Conservation (phyloP, 164 flowering plant species). For the Aristolochia fimbriata region DNA sequence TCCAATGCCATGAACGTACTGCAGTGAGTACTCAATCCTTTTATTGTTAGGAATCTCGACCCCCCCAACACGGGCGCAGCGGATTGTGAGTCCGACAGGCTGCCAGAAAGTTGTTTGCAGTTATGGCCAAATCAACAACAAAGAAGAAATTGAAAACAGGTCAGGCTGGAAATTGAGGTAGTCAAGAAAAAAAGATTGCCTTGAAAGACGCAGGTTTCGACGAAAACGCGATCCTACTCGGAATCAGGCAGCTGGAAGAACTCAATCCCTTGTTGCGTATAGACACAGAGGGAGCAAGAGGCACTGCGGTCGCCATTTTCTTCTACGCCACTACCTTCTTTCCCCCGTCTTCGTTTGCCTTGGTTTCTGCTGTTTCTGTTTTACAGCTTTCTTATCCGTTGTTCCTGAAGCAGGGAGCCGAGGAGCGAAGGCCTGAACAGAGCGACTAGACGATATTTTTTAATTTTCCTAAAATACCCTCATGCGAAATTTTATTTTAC, state of each 20-base stretch:
- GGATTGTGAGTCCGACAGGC: conserved; percentile 45
- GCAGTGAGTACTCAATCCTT: conserved; percentile 76
- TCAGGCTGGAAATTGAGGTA: background rate
- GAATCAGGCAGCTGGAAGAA: conserved; percentile 13
- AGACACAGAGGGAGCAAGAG: conserved; percentile 52
- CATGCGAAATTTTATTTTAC: background rate
- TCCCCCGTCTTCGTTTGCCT: background rate
- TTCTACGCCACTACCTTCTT: conserved; percentile 17
- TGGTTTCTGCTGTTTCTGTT: background rate
- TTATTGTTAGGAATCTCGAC: conserved; percentile 95
- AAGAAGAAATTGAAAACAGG: background rate
- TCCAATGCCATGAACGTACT: conserved; percentile 89
- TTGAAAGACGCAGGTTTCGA: conserved; percentile 27
- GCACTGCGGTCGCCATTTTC: conserved; percentile 37
- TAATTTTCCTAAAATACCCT: background rate
- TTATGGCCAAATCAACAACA: background rate
- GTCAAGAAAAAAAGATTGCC: conserved; percentile 21
- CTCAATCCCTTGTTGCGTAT: conserved; percentile 30
- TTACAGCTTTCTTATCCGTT: conserved; percentile 1
- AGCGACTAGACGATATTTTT: too few relatives aligned
- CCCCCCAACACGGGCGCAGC: conserved; percentile 87
- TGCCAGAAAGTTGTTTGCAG: conserved; percentile 12
- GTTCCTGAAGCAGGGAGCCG: too few relatives aligned
- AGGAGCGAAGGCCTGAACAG: too few relatives aligned
- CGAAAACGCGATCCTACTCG: conserved; percentile 18